Conservation (phyloP, 164 flowering plant genomes). For the Stephania japonica region DNA sequence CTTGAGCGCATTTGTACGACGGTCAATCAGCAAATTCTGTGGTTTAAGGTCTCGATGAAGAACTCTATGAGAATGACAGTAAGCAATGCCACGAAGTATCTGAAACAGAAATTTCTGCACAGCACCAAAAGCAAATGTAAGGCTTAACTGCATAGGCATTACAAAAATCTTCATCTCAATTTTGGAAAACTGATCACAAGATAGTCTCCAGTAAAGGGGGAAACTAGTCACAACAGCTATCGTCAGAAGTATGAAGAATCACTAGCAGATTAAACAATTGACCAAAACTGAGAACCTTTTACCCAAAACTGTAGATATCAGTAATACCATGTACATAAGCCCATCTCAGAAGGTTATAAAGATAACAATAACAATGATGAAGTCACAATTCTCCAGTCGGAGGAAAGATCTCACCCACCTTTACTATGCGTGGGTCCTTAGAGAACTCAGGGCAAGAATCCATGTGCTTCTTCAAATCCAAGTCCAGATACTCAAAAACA, state of each 20-base stretch:
- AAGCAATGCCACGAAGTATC: slow-evolving; percentile 92
- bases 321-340: neutral
- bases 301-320: neutral
- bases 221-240: neutral
- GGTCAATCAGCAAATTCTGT: slow-evolving; percentile 89
- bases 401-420: slow-evolving; percentile 52
- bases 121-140: slow-evolving; percentile 2
- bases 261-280: neutral
- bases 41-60: slow-evolving; percentile 93
- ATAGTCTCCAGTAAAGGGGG: neutral
- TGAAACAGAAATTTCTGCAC: slow-evolving; percentile 77
- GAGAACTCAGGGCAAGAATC: slow-evolving; percentile 84
- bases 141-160: neutral
- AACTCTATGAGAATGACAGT: slow-evolving; percentile 94
- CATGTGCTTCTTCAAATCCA: slow-evolving; percentile 98
- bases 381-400: slow-evolving; percentile 6
- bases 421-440: slow-evolving; percentile 61
- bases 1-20: slow-evolving; percentile 76
- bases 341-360: neutral
- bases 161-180: neutral
- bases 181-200: neutral
- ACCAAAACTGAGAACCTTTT: neutral
- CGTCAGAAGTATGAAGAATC: neutral
- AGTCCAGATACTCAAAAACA: slow-evolving; percentile 92
- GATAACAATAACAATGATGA: slow-evolving; percentile 1